phyloP scores from a whole-genome alignment of 179 eudicot species.

The Gypsophila paniculata region DNA sequence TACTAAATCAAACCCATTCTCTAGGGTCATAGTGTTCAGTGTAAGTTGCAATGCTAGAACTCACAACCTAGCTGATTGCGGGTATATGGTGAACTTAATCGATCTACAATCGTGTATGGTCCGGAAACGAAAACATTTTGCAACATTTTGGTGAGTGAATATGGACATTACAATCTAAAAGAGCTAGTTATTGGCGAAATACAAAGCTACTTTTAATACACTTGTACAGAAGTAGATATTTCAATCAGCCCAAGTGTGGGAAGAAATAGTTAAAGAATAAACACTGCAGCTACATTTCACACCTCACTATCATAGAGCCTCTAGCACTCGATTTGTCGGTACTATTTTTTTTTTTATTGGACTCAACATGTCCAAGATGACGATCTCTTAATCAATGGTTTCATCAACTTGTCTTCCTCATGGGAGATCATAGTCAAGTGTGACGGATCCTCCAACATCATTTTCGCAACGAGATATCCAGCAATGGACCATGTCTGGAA shows the following conservation, averaged over 20 bases:
- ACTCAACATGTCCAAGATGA: slow-evolving; percentile 54
- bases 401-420: slow-evolving; percentile 65
- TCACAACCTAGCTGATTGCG: not conserved
- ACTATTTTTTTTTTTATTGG: slow-evolving; percentile 19
- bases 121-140: not conserved
- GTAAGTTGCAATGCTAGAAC: not conserved
- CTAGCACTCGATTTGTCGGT: slow-evolving; percentile 1
- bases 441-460: slow-evolving; percentile 76
- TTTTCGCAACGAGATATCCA: slow-evolving; percentile 65
- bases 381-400: slow-evolving; percentile 63
- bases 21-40: no score
- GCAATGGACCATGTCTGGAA: slow-evolving; percentile 71
- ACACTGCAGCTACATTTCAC: slow-evolving; percentile 24
- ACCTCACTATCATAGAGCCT: slow-evolving; percentile 10
- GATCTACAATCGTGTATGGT: not conserved
- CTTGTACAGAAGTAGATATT: slow-evolving; percentile 29
- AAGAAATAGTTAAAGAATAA: slow-evolving; percentile 30
- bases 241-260: slow-evolving; percentile 26
- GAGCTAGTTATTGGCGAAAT: slow-evolving; percentile 11
- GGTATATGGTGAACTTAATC: not conserved
- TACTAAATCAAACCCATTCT: no score
- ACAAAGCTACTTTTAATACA: slow-evolving; percentile 22
- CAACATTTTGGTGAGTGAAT: not conserved
- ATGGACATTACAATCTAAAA: not conserved
- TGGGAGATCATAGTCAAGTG: slow-evolving; percentile 64